phyloP scores from a whole-genome alignment of 108 stramenopile species.

The Asterionellopsis glacialis region DNA sequence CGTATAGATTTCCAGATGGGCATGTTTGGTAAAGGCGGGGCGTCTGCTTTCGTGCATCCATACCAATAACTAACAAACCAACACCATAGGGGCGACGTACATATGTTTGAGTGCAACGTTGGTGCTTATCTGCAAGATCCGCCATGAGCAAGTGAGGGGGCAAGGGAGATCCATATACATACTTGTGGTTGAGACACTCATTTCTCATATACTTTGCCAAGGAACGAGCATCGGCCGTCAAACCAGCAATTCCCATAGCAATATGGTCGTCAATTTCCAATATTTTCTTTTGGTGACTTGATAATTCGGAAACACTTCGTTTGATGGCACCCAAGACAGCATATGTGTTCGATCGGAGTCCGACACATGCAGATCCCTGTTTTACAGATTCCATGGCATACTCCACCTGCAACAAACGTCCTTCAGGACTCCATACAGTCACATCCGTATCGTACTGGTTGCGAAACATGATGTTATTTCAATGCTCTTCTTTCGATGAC shows the following conservation, averaged over 20 bases:
- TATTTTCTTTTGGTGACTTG: constrained; percentile 94
- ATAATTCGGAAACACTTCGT: constrained; percentile 92
- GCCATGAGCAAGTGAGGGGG: constrained; percentile 87
- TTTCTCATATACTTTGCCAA: constrained; percentile 97
- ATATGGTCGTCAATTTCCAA: constrained; percentile 98
- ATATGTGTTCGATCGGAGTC: constrained; percentile 75
- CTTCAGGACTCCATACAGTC: constrained; percentile 99
- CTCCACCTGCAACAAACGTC: constrained; percentile 98
- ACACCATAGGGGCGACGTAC: constrained; percentile 98
- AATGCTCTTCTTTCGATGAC: too few species aligned
- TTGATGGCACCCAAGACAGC: constrained; percentile 96
- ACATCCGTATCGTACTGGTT: constrained; percentile 99
- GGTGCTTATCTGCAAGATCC: constrained; percentile 97
- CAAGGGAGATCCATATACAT: constrained; percentile 92
- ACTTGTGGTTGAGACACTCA: constrained; percentile 97
- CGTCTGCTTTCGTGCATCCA: constrained; percentile 78
- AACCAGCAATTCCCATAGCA: constrained; percentile 93
- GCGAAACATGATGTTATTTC: constrained; percentile 81
- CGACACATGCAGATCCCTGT: constrained; percentile 95
- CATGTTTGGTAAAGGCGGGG: constrained; percentile 97
- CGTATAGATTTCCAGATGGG: constrained; percentile 95
- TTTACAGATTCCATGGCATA: constrained; percentile 99
- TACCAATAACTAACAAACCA: constrained; percentile 87
- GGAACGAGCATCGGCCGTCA: constrained; percentile 96
- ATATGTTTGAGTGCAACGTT: constrained; percentile 97